Evolutionary conservation across 495 filamentous ascomycete species (phyloP).

Genomic region (Penicillium subrubescens): DNA sequence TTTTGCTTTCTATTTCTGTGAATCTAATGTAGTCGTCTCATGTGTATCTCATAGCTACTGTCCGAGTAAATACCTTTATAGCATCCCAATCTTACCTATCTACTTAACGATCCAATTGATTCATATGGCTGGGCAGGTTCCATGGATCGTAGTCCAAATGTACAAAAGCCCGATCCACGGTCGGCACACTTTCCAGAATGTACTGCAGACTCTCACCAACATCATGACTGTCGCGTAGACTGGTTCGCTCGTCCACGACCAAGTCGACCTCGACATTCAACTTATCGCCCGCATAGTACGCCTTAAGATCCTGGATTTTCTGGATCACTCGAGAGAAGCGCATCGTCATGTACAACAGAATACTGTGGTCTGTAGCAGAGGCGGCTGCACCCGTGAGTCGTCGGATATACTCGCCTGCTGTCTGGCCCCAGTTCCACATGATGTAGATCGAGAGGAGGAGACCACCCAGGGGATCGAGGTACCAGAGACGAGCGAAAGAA

Average conservation of each 20-base stretch:
- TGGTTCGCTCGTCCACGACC: conserved; percentile 77
- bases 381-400: conserved; percentile 83
- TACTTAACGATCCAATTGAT: conserved; percentile 50
- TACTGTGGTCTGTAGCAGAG: conserved; percentile 76
- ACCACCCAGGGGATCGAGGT: conserved; percentile 82
- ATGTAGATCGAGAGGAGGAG: conserved; percentile 78
- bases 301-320: conserved; percentile 84
- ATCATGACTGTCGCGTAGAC: conserved; percentile 84
- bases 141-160: conserved; percentile 81
- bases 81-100: neutral
- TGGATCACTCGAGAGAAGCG: conserved; percentile 87
- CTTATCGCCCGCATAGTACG: conserved; percentile 88
- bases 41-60: neutral
- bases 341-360: conserved; percentile 91
- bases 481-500: conserved; percentile 77
- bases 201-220: conserved; percentile 88
- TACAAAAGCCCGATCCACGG: conserved; percentile 69
- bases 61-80: neutral
- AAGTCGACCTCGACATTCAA: conserved; percentile 85
- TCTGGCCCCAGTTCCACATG: conserved; percentile 81
- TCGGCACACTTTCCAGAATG: conserved; percentile 84
- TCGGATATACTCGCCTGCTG: conserved; percentile 75
- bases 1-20: neutral
- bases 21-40: neutral
- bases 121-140: conserved; percentile 86